Evolutionary conservation across 2,329 filamentous ascomycete species (phyloP).

Genomic region (Paracamarosporium sp.): DNA sequence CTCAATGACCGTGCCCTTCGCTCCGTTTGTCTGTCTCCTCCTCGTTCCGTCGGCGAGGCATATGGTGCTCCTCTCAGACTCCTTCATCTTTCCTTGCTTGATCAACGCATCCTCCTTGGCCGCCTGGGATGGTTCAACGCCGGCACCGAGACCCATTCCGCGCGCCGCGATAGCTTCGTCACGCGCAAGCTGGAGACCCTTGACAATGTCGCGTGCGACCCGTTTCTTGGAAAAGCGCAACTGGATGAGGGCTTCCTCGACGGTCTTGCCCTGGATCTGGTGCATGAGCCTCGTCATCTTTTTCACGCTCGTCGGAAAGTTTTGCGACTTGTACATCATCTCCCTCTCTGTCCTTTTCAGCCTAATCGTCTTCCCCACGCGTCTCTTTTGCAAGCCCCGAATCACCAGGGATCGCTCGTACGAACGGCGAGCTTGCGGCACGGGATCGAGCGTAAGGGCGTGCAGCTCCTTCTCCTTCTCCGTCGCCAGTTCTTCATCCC

Average conservation of each 20-base stretch:
- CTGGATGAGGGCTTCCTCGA: slow-evolving; percentile 91
- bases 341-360: slow-evolving; percentile 72
- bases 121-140: slow-evolving; percentile 19
- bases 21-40: slow-evolving; percentile 15
- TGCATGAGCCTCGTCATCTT: slow-evolving; percentile 86
- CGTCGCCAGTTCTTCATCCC: slow-evolving; percentile 6
- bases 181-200: slow-evolving; percentile 80
- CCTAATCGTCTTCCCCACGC: slow-evolving; percentile 69
- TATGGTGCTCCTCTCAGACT: slow-evolving; percentile 2
- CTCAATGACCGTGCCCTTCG: slow-evolving; percentile 65
- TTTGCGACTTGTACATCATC: slow-evolving; percentile 67
- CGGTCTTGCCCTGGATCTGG: slow-evolving; percentile 90
- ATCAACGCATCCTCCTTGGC: slow-evolving; percentile 18
- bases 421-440: slow-evolving; percentile 71
- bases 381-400: slow-evolving; percentile 71
- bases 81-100: background rate
- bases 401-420: slow-evolving; percentile 89
- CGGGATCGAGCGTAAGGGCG: slow-evolving; percentile 74
- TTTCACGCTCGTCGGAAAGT: slow-evolving; percentile 86
- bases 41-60: slow-evolving; percentile 17
- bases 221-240: slow-evolving; percentile 97
- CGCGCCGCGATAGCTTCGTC: slow-evolving; percentile 79
- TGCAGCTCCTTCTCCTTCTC: slow-evolving; percentile 53
- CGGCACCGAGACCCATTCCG: slow-evolving; percentile 77
- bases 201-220: slow-evolving; percentile 78